A percentile compares a stretch with the other conserved stretches of the same genome.
Conservation (phyloP, 306 rosid species). For the Leucaena leucocephala region DNA sequence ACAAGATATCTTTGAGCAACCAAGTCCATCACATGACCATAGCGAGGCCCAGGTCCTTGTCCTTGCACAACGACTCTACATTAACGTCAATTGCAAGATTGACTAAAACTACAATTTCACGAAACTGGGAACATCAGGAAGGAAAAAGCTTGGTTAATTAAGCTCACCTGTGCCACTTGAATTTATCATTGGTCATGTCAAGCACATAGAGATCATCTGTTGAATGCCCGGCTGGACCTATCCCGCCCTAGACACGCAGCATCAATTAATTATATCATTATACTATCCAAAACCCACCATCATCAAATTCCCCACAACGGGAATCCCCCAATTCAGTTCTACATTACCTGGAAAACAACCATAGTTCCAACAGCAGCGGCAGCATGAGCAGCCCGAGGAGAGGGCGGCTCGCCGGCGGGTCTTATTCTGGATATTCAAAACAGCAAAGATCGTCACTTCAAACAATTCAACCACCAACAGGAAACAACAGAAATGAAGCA, state of each 20-base stretch:
- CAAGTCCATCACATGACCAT: constrained; percentile 98
- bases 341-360: constrained; percentile 97
- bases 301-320: neutral
- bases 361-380: constrained; percentile 96
- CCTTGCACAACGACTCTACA: constrained; percentile 97
- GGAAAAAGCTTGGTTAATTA: constrained; percentile 35
- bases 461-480: constrained; percentile 34
- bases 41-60: constrained; percentile 98
- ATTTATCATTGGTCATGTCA: constrained; percentile 87
- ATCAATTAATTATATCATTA: constrained; percentile 40
- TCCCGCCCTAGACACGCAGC: constrained; percentile 83
- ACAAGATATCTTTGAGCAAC: constrained; percentile 99
- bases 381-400: constrained; percentile 99
- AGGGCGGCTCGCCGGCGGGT: constrained; percentile 98
- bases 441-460: constrained; percentile 36
- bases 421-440: constrained; percentile 60
- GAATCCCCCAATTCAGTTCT: constrained; percentile 21
- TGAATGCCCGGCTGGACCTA: constrained; percentile 99
- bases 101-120: constrained; percentile 12
- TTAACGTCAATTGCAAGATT: constrained; percentile 36
- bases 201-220: constrained; percentile 94
- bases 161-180: constrained; percentile 96
- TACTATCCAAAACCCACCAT: constrained; percentile 18
- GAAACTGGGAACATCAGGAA: constrained; percentile 29
- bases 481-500: neutral